phyloP scores from a whole-genome alignment of 2,329 filamentous ascomycete species.

The Zasmidium citrigriseum region DNA sequence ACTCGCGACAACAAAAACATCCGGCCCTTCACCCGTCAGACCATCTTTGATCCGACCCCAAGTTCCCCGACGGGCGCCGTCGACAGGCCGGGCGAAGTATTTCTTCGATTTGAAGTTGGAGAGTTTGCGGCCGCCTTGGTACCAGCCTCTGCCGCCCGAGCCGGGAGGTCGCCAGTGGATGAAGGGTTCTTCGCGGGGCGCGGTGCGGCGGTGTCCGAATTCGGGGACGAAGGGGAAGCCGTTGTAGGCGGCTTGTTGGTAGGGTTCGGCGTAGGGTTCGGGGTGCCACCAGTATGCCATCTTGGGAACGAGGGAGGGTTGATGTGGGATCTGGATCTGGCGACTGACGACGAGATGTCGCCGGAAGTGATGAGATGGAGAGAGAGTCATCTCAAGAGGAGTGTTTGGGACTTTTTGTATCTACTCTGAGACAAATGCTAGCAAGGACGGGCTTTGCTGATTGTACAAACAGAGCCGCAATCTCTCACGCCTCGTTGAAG shows the following conservation, averaged over 20 bases:
- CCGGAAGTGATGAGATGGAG: too few species aligned
- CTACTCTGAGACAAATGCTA: background rate
- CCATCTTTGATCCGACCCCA: constrained; percentile 47
- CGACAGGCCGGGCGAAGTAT: constrained; percentile 48
- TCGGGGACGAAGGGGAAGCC: constrained; percentile 28
- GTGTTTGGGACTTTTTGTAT: background rate
- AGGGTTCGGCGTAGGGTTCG: constrained; percentile 20
- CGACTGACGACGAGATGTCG: too few species aligned
- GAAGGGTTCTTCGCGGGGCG: constrained; percentile 31
- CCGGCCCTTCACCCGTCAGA: constrained; percentile 43
- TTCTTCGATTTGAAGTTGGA: constrained; percentile 38
- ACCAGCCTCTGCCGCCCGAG: constrained; percentile 22
- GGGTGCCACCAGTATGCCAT: constrained; percentile 23
- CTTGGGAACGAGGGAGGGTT: background rate
- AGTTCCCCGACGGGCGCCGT: constrained; percentile 40
- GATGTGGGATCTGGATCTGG: background rate
- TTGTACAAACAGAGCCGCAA: constrained; percentile 10
- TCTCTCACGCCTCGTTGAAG: background rate
- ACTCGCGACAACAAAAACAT: constrained; percentile 46
- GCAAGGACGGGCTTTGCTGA: background rate
- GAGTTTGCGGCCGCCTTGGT: constrained; percentile 24
- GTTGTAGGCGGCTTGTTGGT: constrained; percentile 24
- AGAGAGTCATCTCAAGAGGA: background rate
- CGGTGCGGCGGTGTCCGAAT: constrained; percentile 25
- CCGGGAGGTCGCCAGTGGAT: constrained; percentile 22